phyloP scores from a whole-genome alignment of 148 eudicot species.

The Cornus controversa region DNA sequence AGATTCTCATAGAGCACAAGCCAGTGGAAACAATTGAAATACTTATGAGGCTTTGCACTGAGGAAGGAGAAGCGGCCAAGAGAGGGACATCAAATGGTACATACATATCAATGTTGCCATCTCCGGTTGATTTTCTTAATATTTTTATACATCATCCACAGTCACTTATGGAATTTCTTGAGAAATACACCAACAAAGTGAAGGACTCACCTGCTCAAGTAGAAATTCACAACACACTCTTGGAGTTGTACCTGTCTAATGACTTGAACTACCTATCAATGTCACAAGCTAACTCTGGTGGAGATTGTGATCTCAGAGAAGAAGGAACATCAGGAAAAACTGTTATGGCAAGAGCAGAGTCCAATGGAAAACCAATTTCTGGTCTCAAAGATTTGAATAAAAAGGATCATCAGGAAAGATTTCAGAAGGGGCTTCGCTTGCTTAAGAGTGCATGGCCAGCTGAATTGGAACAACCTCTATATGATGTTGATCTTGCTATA shows the following conservation, averaged over 20 bases:
- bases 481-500: slow-evolving; percentile 92
- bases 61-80: slow-evolving; percentile 63
- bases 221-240: slow-evolving; percentile 85
- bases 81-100: slow-evolving; percentile 45
- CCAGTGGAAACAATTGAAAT: slow-evolving; percentile 79
- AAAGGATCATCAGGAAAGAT: slow-evolving; percentile 54
- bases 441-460: slow-evolving; percentile 89
- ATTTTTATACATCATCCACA: slow-evolving; percentile 86
- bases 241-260: slow-evolving; percentile 85
- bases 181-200: slow-evolving; percentile 82
- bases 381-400: slow-evolving; percentile 22
- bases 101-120: slow-evolving; percentile 70
- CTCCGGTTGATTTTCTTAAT: slow-evolving; percentile 95
- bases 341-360: slow-evolving; percentile 26
- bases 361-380: slow-evolving; percentile 49
- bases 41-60: slow-evolving; percentile 91
- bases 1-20: slow-evolving; percentile 90
- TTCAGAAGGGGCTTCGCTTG: slow-evolving; percentile 70
- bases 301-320: slow-evolving; percentile 26
- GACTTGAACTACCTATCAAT: slow-evolving; percentile 78
- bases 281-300: slow-evolving; percentile 47
- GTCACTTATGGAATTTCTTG: slow-evolving; percentile 88
- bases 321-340: slow-evolving; percentile 21
- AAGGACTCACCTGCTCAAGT: slow-evolving; percentile 95
- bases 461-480: slow-evolving; percentile 75